These are phyloP conservation scores for Coemansia sp. DNA, from an alignment of 192 early-diverging fungal genomes.

Conservation along the genomic window DNA sequence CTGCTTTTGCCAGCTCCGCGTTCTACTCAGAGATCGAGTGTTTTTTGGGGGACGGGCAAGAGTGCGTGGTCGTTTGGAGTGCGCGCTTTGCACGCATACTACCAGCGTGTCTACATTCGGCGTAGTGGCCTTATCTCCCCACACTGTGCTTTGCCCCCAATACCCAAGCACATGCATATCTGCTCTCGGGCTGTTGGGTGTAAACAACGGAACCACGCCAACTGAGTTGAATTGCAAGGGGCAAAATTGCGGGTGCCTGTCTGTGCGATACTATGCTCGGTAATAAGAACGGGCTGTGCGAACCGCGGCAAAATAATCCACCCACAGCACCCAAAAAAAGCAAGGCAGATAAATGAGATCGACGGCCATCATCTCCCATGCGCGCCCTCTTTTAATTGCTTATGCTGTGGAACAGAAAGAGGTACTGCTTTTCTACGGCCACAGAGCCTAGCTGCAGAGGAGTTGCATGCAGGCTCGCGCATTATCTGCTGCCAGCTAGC, in stretches of 20 bases:
- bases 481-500: constrained; percentile 5
- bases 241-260: background rate
- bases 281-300: background rate
- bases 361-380: constrained; percentile 3
- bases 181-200: constrained; percentile 5
- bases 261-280: background rate
- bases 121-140: background rate
- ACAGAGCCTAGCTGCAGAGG: background rate
- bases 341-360: constrained; percentile 6
- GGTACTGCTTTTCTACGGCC: background rate
- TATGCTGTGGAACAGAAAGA: background rate
- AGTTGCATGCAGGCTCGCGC: constrained; percentile 1
- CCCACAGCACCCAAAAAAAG: background rate
- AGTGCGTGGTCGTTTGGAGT: background rate
- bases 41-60: background rate
- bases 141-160: background rate
- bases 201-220: background rate
- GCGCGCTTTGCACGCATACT: background rate
- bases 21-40: background rate
- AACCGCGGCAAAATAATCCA: constrained; percentile 1
- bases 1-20: background rate
- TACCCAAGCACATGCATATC: background rate
- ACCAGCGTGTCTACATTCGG: background rate
- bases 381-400: background rate
- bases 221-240: background rate